Evolutionary conservation across 768 basidiomycete genomes (phyloP), one percentile per base, ranked within the genome.

Genomic region (Albatrellus ellisii): DNA sequence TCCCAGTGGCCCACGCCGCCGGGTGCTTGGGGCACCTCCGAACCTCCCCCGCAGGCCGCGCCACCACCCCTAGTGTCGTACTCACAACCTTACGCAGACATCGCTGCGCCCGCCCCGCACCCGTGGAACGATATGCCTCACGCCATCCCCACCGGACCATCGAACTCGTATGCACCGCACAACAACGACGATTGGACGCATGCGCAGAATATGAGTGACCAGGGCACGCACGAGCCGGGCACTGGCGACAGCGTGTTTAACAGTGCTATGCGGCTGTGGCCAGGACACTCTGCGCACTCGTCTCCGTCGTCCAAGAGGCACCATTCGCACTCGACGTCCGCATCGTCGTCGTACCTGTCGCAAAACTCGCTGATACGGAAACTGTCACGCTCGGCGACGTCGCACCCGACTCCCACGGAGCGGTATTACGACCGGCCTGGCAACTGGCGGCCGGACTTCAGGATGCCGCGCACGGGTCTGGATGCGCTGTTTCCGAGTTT

Each of bases 371-470:
- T 36, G 46, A 9, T 14, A 10, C 12, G 10, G 11, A 15, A 26
- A 38, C 4, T 31, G 7, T 11, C 24, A 18, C 34, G 7, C 14
- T 39, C 28, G 17, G 26, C 48, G n/a, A 36, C 41, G 22, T 49
- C 48, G 7, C 14, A n/a, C 4, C 39, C 45, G n/a, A 1, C 15
- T 4, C 22, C 25, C 7, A 38, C 15, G 17, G 37, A 28, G 8
- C 21, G 48, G 25, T 18, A 42, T 21, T 50, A 47, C 18, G 48
- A 50, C 26, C 46, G 48, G 21, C 48, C 48, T 2, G 48, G 48
- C n/a, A 36, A 39, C 28, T 62, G 60, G 60, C 45, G 60, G 26
- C 43, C 58, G 1, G 58, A 58, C 35, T 62, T 62, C 49, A 52
- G 51, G 34, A 56, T 59, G 56, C 48, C 47, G 5, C 46, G 52